phyloP scores from a whole-genome alignment of 2,329 filamentous ascomycete genomes.

The Emydomyces testavorans region DNA sequence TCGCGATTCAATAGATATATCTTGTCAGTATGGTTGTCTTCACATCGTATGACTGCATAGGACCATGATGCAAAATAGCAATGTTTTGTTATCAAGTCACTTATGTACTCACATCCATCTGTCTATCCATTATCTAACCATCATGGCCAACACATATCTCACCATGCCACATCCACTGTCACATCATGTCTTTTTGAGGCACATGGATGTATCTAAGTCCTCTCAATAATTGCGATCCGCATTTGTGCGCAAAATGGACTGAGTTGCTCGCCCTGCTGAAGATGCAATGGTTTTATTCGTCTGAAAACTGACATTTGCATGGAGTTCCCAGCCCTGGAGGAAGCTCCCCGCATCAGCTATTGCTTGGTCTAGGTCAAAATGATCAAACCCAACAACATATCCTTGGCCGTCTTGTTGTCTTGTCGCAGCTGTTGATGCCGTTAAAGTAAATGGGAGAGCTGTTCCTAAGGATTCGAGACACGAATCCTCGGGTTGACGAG shows the following conservation, averaged over 20 bases:
- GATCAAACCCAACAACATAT: slow-evolving; percentile 21
- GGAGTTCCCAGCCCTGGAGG: slow-evolving; percentile 36
- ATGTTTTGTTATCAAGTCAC: no score
- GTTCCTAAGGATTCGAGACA: neutral
- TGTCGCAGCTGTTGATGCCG: slow-evolving; percentile 25
- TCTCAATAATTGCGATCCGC: neutral
- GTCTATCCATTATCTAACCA: no score
- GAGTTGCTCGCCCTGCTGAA: slow-evolving; percentile 1
- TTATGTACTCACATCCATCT: no score
- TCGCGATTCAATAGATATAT: no score
- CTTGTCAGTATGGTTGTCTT: no score
- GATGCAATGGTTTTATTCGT: neutral
- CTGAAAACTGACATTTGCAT: slow-evolving; percentile 23
- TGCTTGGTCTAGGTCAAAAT: slow-evolving; percentile 35
- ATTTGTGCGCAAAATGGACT: neutral
- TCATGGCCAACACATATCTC: no score
- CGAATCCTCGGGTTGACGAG: neutral
- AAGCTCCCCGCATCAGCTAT: slow-evolving; percentile 38
- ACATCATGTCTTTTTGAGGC: no score
- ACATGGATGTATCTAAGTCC: no score
- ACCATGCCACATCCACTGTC: no score
- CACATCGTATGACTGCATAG: no score
- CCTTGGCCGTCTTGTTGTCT: slow-evolving; percentile 29
- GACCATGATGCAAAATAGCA: no score
- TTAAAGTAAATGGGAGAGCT: slow-evolving; percentile 25